Evolutionary conservation across 2,329 filamentous ascomycete genomes (phyloP).

Genomic region (Parasarocladium wereldwijsianum): DNA sequence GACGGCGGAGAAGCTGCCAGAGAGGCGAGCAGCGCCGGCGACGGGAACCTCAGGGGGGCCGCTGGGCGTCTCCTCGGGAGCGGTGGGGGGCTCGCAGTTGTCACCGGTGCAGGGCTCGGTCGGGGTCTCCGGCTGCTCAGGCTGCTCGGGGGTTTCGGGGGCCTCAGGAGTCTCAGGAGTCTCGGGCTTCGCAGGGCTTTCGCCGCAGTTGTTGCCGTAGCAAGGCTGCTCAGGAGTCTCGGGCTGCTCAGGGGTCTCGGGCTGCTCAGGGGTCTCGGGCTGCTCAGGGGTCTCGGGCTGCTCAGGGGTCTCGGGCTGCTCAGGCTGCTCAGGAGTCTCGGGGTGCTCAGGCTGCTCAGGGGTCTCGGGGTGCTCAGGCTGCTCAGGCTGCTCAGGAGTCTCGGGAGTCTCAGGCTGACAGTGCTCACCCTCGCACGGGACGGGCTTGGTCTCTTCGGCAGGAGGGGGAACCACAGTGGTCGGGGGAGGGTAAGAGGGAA

Average conservation of each 20-base stretch:
- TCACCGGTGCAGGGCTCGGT: conserved; percentile 1
- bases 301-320: background rate
- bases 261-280: conserved; percentile 3
- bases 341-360: conserved; percentile 1
- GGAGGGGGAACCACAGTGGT: too few relatives aligned
- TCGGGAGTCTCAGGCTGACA: background rate
- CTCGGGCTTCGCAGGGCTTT: background rate
- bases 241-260: background rate
- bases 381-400: background rate
- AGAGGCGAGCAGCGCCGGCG: conserved; percentile 17
- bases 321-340: background rate
- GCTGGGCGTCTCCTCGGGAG: conserved; percentile 7
- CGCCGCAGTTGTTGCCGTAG: background rate
- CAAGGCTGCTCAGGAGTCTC: background rate
- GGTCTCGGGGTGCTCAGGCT: background rate
- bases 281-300: background rate
- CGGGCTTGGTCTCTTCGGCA: too few relatives aligned
- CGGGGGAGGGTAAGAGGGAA: too few relatives aligned
- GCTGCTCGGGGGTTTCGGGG: conserved; percentile 2
- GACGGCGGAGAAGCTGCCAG: conserved; percentile 13
- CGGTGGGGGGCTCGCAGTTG: conserved; percentile 1
- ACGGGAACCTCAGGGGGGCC: conserved; percentile 11
- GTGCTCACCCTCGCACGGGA: too few relatives aligned
- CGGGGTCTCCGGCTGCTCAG: conserved; percentile 1
- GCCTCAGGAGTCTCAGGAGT: background rate